A percentile compares a stretch with the other conserved stretches of the same genome.
These are phyloP conservation scores for Daldinia caldariorum DNA, from an alignment of 495 filamentous ascomycete genomes.

Conservation along the genomic window DNA sequence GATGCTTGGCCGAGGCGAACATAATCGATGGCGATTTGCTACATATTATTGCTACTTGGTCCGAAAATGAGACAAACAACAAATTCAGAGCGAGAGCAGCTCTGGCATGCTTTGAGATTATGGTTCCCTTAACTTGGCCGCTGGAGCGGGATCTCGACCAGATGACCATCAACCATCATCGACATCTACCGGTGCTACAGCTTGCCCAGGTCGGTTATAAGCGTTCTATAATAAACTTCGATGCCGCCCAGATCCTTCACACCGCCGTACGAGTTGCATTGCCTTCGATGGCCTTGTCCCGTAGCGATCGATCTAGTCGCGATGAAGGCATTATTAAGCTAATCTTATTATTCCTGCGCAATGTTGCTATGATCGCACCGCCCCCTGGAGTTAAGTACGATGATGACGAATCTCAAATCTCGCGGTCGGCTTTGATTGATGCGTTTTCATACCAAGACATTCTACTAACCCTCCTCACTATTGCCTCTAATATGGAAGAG, in stretches of 20 bases:
- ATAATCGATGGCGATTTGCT: slow-evolving; percentile 89
- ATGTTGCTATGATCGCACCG: slow-evolving; percentile 83
- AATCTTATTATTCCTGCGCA: slow-evolving; percentile 86
- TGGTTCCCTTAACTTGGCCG: slow-evolving; percentile 96
- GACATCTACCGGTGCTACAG: slow-evolving; percentile 87
- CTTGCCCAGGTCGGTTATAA: slow-evolving; percentile 91
- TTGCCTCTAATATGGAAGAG: slow-evolving; percentile 89
- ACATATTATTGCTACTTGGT: slow-evolving; percentile 86
- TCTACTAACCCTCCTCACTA: slow-evolving; percentile 80
- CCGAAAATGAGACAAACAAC: slow-evolving; percentile 72
- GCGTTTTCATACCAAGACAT: slow-evolving; percentile 91
- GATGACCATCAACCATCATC: slow-evolving; percentile 92
- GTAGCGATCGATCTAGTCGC: slow-evolving; percentile 76
- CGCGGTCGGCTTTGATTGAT: slow-evolving; percentile 85
- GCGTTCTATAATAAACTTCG: slow-evolving; percentile 81
- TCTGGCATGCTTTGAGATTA: slow-evolving; percentile 87
- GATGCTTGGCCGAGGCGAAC: slow-evolving; percentile 92
- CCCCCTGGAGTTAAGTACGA: slow-evolving; percentile 64
- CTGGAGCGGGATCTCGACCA: slow-evolving; percentile 76
- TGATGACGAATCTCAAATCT: slow-evolving; percentile 87
- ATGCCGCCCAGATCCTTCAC: slow-evolving; percentile 76
- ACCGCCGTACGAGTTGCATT: slow-evolving; percentile 82
- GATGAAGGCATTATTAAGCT: slow-evolving; percentile 96
- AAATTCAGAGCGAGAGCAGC: slow-evolving; percentile 76
- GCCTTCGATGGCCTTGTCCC: slow-evolving; percentile 83